Evolutionary conservation across 2,329 filamentous ascomycete genomes (phyloP).

Genomic region (Arthrinium phaeospermum): DNA sequence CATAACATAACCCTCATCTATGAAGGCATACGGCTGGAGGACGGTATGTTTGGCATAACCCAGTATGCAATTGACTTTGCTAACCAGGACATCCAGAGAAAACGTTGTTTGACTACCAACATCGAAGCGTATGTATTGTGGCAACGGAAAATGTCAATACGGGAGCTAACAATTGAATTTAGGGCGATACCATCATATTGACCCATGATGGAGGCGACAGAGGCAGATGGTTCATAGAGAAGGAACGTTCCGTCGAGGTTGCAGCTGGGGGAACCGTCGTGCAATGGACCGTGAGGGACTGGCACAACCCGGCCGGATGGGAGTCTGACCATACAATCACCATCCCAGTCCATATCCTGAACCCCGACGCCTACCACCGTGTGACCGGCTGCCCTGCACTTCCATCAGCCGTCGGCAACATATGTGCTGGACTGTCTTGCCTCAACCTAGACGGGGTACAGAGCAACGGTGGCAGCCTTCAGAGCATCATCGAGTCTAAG

Average conservation of each 20-base stretch:
- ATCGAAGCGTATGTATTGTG: too few relatives aligned
- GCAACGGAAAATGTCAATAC: too few relatives aligned
- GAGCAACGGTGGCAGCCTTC: not conserved
- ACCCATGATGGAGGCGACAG: accelerated
- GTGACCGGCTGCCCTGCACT: slow-evolving; percentile 45
- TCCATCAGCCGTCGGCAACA: slow-evolving; percentile 37
- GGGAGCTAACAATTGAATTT: not conserved
- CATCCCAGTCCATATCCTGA: slow-evolving; percentile 44
- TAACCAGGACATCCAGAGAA: too few relatives aligned
- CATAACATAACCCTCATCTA: too few relatives aligned
- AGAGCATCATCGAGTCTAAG: not conserved
- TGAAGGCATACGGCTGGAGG: too few relatives aligned
- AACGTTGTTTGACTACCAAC: too few relatives aligned
- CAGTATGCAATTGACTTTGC: too few relatives aligned
- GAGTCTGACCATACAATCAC: slow-evolving; percentile 24
- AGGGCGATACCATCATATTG: not conserved
- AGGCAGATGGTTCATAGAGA: not conserved
- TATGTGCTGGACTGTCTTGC: not conserved
- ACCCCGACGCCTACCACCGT: slow-evolving; percentile 38
- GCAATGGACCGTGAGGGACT: not conserved
- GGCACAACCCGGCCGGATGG: slow-evolving; percentile 7
- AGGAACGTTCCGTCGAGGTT: not conserved
- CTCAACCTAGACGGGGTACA: not conserved
- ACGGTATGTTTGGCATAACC: too few relatives aligned
- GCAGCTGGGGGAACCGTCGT: not conserved